Conservation (phyloP, 192 early-diverging fungal genomes). For the Coemansia sp. region DNA sequence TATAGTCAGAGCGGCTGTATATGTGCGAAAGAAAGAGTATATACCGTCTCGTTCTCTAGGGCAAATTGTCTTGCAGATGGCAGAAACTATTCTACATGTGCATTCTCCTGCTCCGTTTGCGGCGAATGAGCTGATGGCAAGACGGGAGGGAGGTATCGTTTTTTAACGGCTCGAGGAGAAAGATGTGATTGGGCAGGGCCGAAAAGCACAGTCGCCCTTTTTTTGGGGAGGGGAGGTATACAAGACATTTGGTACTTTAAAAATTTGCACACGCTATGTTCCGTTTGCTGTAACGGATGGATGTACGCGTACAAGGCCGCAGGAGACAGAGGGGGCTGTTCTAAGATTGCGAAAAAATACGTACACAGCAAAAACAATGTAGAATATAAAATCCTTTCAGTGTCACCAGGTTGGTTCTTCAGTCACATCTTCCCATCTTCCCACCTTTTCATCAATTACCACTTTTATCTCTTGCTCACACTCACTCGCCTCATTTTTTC, state of each 20-base stretch:
- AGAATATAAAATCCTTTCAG: too few species aligned
- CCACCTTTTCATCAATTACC: background rate
- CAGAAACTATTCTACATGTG: background rate
- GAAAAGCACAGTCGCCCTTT: background rate
- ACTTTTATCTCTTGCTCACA: too few species aligned
- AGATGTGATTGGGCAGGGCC: background rate
- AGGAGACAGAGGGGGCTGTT: too few species aligned
- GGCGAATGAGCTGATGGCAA: too few species aligned
- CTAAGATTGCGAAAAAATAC: background rate
- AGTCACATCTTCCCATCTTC: background rate
- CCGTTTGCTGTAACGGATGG: too few species aligned
- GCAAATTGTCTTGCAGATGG: background rate
- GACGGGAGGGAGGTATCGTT: too few species aligned
- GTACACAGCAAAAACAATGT: background rate
- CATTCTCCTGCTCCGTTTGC: too few species aligned
- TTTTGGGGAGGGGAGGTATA: background rate
- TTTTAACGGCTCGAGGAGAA: background rate
- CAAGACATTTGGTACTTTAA: background rate
- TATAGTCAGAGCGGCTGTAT: too few species aligned
- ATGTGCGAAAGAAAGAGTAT: background rate
- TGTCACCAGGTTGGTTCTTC: background rate
- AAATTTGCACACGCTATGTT: background rate
- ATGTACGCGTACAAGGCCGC: too few species aligned
- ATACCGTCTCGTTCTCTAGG: too few species aligned
- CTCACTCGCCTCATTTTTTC: too few species aligned